Evolutionary conservation across 768 basidiomycete genomes (phyloP).

Genomic region (Sporobolomyces phaffii): DNA sequence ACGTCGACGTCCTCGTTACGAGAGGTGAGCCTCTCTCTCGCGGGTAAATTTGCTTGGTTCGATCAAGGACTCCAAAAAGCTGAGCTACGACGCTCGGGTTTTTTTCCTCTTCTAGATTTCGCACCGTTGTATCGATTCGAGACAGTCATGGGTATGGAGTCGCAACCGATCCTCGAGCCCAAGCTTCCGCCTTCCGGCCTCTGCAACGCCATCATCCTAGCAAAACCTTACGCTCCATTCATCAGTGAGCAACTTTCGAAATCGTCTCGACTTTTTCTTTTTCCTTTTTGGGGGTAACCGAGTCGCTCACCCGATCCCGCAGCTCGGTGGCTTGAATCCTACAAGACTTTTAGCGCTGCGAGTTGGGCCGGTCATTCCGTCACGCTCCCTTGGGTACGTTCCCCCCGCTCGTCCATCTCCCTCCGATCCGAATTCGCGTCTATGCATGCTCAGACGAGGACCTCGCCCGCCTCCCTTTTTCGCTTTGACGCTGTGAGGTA

Average conservation of each 20-base stretch:
- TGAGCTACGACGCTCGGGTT: too few relatives aligned
- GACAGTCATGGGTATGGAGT: conserved; percentile 40
- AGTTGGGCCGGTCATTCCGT: conserved; percentile 37
- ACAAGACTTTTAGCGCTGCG: conserved; percentile 35
- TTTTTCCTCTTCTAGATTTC: conserved; percentile 20
- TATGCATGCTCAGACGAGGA: too few relatives aligned
- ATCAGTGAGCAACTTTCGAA: conserved; percentile 17
- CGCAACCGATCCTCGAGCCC: conserved; percentile 34
- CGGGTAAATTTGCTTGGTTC: too few relatives aligned
- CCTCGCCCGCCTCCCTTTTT: too few relatives aligned
- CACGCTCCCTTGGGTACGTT: conserved; percentile 29
- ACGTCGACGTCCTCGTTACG: conserved; percentile 37
- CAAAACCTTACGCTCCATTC: conserved; percentile 36
- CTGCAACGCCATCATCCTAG: conserved; percentile 41
- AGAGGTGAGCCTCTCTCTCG: conserved; percentile 29
- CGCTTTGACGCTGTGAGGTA: too few relatives aligned
- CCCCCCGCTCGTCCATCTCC: not conserved
- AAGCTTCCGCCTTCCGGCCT: conserved; percentile 32
- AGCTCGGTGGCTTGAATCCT: conserved; percentile 39
- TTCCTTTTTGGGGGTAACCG: too few relatives aligned
- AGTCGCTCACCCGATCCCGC: too few relatives aligned
- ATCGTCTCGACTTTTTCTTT: too few relatives aligned
- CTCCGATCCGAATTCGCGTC: not conserved
- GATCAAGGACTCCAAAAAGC: not conserved
- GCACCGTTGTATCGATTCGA: conserved; percentile 34